Evolutionary conservation across 371 early-diverging fungal species (phyloP).

Genomic region (Mortierella sp.): DNA sequence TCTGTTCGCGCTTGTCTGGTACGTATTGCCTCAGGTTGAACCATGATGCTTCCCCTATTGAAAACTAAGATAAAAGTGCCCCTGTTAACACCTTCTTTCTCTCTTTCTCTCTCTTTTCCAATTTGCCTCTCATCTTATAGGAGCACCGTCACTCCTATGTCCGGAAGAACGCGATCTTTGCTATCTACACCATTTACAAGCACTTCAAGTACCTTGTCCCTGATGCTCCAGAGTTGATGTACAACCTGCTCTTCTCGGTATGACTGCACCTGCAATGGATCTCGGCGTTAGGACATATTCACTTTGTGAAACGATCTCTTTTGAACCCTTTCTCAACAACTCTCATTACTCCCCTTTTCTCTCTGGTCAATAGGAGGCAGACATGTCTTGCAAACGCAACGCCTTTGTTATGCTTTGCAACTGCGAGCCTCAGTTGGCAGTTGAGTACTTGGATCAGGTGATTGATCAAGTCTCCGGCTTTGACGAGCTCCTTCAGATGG

Average conservation of each 20-base stretch:
- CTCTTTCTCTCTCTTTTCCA: background rate
- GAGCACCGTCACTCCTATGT: constrained; percentile 96
- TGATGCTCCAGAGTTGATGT: constrained; percentile 93
- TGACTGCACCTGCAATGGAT: constrained; percentile 8
- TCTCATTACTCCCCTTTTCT: too few species aligned
- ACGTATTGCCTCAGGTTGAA: constrained; percentile 29
- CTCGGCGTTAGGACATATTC: background rate
- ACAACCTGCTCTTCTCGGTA: constrained; percentile 77
- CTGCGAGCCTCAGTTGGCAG: constrained; percentile 80
- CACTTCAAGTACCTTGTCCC: constrained; percentile 92
- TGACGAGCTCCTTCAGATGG: constrained; percentile 94
- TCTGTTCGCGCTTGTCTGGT: constrained; percentile 90
- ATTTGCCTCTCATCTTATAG: constrained; percentile 11
- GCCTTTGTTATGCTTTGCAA: constrained; percentile 92
- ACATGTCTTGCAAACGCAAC: constrained; percentile 93
- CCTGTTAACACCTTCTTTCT: background rate
- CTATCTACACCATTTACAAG: constrained; percentile 90
- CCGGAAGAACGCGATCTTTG: constrained; percentile 96
- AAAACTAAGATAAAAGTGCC: background rate
- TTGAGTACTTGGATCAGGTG: constrained; percentile 83
- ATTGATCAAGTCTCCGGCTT: constrained; percentile 78
- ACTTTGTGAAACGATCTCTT: background rate
- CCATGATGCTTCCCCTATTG: background rate
- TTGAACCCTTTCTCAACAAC: background rate
- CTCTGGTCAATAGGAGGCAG: constrained; percentile 76